Evolutionary conservation across 1,284 basidiomycete species (phyloP), one percentile per base, ranked within the genome.

Genomic region (Trichosporon sp.): DNA sequence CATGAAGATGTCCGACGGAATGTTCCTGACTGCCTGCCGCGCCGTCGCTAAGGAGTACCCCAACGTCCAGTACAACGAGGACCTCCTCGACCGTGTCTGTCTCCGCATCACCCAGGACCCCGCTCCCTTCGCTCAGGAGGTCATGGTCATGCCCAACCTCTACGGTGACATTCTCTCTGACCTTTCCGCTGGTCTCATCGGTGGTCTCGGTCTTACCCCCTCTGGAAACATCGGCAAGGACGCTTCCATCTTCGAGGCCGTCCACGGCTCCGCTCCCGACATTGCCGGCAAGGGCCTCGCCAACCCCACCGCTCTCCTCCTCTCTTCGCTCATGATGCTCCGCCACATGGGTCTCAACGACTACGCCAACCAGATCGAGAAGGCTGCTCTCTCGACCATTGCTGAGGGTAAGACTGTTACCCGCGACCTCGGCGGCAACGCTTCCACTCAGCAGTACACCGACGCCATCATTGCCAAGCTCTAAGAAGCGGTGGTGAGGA

Each of bases 131-230:
- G 86, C 91, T 56, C 95, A 98, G 83, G 90, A 93, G 66, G 96
- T 99, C 73, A 99, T 99, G 95, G 96, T 99, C 73, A 99, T 99
- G 95, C 96, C 96, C 70, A 99, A 99, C 86, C 84, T 99, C 69
- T 83, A 82, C 79, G 83, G 83, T 81, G 95, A 97, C 81, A 99
- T 99, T 79, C 84, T 98, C 69, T 98, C 95, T 59, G 95, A 99
- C 82, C 95, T 99, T 90, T 97, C 95, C 71, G 96, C 96, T 68
- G 96, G 95, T 73, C 86, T 99, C 73, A 99, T 99, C 80, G 96
- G 96, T 73, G 96, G 96, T 75, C 86, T 99, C 70, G 96, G 95
- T 72, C 85, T 99, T 66, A 99, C 96, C 11, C 96, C 96, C 36
- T 98, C 95, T 57, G 96, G 95, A 58, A 99, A 99, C 85, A 97